Percentiles rank a stretch among this genome's conserved stretches.
Evolutionary conservation across 257 asterid genomes (phyloP).

Genomic region (Jasminum sambac): DNA sequence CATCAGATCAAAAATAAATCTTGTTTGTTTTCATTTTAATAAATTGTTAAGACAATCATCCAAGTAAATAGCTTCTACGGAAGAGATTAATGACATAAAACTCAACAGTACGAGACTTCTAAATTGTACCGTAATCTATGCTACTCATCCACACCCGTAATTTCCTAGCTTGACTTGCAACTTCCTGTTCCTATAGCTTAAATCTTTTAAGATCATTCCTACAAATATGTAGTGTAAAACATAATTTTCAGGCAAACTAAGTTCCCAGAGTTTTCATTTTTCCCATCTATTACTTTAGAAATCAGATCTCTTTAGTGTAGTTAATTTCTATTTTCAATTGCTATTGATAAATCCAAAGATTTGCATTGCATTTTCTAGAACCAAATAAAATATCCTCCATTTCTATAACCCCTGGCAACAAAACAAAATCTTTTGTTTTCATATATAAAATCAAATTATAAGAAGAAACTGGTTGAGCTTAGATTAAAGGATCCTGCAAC

Average conservation of each 20-base stretch:
- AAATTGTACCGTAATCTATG: neutral
- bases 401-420: neutral
- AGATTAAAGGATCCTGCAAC: neutral
- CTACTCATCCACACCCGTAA: neutral
- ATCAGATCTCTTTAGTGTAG: neutral
- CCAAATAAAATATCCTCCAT: neutral
- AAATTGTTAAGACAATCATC: neutral
- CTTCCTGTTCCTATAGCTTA: neutral
- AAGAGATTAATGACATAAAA: neutral
- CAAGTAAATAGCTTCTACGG: neutral
- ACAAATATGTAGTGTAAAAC: neutral
- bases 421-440: neutral
- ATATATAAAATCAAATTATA: neutral
- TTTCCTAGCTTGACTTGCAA: neutral
- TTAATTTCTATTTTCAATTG: neutral
- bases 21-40: neutral
- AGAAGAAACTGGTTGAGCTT: neutral
- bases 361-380: neutral
- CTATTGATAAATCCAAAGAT: neutral
- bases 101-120: neutral
- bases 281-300: neutral
- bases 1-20: neutral
- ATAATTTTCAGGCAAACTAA: neutral
- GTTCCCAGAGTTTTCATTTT: neutral
- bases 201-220: neutral